phyloP scores from a whole-genome alignment of 2,329 filamentous ascomycete species.

The Keithomyces neogunnii region DNA sequence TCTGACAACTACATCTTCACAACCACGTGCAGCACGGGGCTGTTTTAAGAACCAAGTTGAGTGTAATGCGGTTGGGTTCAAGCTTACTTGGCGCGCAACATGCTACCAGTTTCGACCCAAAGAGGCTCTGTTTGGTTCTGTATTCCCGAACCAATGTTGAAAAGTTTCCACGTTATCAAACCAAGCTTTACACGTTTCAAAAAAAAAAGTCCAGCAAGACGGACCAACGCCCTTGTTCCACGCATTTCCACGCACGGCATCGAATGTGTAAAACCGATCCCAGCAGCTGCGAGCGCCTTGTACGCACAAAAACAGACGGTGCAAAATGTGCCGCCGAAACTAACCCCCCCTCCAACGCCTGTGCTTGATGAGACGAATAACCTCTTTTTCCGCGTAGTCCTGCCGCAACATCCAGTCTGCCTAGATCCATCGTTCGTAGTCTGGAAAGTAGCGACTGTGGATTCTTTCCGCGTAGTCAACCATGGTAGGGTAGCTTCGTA shows the following conservation, averaged over 20 bases:
- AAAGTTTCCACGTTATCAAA: neutral
- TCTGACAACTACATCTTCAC: no score
- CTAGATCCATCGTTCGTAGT: constrained; percentile 37
- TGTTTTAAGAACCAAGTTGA: no score
- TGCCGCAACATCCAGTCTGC: no score
- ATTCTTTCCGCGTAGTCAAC: constrained; percentile 49
- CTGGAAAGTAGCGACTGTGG: constrained; percentile 47
- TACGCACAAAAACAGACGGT: neutral
- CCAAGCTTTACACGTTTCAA: neutral
- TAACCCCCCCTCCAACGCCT: constrained; percentile 21
- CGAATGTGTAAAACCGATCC: no score
- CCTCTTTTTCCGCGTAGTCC: no score
- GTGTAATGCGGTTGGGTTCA: no score
- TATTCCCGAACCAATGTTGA: no score
- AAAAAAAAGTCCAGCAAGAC: neutral
- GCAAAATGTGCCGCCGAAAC: neutral
- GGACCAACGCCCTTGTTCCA: neutral
- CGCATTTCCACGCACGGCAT: neutral
- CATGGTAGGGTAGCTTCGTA: constrained; percentile 38
- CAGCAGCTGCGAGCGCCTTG: no score
- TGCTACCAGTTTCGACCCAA: no score
- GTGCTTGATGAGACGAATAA: constrained; percentile 16
- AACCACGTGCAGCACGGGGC: no score
- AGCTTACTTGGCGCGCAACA: no score
- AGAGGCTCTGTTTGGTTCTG: no score